phyloP scores from a whole-genome alignment of 257 asterid genomes.

The Galeopsis tetrahit region DNA sequence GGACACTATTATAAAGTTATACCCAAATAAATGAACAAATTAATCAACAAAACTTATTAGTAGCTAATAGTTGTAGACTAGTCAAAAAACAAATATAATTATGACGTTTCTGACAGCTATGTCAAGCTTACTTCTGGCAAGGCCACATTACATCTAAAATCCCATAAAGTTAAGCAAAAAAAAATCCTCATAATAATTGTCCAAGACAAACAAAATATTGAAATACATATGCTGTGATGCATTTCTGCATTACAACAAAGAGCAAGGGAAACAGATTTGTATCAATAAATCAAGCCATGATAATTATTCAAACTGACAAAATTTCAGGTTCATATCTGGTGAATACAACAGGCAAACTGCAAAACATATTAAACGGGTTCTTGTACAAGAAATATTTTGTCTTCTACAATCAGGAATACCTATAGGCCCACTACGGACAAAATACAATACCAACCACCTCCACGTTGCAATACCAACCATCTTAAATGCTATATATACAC shows the following conservation, averaged over 20 bases:
- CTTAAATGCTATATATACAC: neutral
- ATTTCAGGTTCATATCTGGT: neutral
- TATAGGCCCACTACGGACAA: neutral
- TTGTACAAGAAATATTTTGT: neutral
- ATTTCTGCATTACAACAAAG: neutral
- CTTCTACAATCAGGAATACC: neutral
- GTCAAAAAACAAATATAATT: neutral
- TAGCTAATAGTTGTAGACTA: neutral
- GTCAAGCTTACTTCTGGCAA: slow-evolving; percentile 21
- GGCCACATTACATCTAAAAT: neutral
- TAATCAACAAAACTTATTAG: neutral
- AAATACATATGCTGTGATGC: neutral
- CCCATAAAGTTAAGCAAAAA: neutral
- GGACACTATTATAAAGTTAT: neutral
- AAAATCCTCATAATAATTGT: neutral
- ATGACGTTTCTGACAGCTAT: neutral
- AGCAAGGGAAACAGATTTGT: slow-evolving; percentile 10
- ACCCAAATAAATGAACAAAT: slow-evolving; percentile 1
- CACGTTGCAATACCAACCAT: neutral
- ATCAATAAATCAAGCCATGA: neutral
- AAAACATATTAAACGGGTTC: neutral
- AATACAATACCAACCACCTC: neutral
- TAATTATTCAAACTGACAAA: neutral
- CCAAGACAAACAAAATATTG: neutral
- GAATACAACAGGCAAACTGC: neutral